Conservation (phyloP, 345 rosid genomes). For the Eutrema japonicum region DNA sequence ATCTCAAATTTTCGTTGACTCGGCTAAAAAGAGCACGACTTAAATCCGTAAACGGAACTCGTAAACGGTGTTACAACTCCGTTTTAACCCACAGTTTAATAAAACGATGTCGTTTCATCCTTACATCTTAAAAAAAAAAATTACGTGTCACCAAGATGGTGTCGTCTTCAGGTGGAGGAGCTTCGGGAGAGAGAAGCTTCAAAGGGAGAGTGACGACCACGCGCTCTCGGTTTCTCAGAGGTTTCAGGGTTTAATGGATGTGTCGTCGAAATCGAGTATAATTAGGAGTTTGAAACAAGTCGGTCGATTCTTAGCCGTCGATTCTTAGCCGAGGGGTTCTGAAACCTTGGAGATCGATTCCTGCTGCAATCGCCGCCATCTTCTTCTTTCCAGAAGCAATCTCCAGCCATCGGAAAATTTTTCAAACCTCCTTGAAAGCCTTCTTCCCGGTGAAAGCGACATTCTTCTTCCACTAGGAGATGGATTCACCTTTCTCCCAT, state of each 20-base stretch:
- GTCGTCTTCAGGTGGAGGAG: constrained; percentile 62
- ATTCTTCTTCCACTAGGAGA: constrained; percentile 71
- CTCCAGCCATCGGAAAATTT: constrained; percentile 66
- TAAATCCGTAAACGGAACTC: no score
- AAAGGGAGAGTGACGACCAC: constrained; percentile 51
- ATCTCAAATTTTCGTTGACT: no score
- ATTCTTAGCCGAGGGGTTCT: constrained; percentile 31
- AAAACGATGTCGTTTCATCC: no score
- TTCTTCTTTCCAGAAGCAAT: constrained; percentile 83
- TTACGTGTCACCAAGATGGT: constrained; percentile 40
- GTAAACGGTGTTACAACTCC: no score
- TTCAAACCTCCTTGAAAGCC: constrained; percentile 75
- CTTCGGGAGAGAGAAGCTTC: constrained; percentile 72
- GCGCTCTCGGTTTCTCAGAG: constrained; percentile 66
- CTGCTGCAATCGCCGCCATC: constrained; percentile 64
- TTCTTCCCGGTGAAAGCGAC: constrained; percentile 81
- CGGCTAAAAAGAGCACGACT: no score
- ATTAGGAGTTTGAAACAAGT: constrained; percentile 56
- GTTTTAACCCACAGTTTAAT: no score
- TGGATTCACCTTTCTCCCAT: constrained; percentile 66
- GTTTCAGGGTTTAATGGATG: constrained; percentile 71
- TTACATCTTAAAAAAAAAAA: no score
- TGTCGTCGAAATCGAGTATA: constrained; percentile 56
- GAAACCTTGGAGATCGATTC: constrained; percentile 76
- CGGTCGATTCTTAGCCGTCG: no score